Base-by-base conservation (phyloP, 495 filamentous ascomycete genomes). In the Daldinia bambusicola region DNA sequence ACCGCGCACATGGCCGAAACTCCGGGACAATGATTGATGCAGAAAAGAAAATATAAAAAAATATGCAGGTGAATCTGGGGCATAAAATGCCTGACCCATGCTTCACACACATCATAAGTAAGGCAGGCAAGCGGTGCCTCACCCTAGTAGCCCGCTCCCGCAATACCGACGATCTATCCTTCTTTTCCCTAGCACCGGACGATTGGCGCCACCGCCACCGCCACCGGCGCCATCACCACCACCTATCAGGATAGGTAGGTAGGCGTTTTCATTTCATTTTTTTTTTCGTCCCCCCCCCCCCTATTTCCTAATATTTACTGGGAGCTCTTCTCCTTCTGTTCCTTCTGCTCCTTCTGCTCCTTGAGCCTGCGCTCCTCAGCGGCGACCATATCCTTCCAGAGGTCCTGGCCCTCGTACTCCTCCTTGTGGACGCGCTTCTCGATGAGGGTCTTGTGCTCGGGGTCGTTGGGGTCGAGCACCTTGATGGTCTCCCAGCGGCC, bases 381-480 rank as follows among this genome's bases (percentile, higher is more conserved):
- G 64, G 84, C 90, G 64, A 94, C 91, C 91, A 93, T 94, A 71
- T 93, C 91, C 83, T 90, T 91, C 94, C 94, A 98, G 69, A 96
- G 83, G 79, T 97, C 92, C 79, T 93, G 92, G 36, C 90, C 90
- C 78, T 85, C 81, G 82, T 93, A 90, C 48, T 88, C 83, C 86
- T 94, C 87, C 79, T 89, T 85, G 74, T 91, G 88, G 38, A 90
- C 85, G 77, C 79, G 83, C 87, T 91, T 92, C 84, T 90, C 88
- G 72, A 91, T 88, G 78, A 91, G 69, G 70, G 90, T 82, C 86
- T 90, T 89, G 75, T 92, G 91, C 75, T 84, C 85, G 34, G 87
- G 89, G 78, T 93, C 89, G 70, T 90, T 82, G 30, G 89, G 89
- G 79, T 93, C 89, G 51, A 91, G 41, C n/a, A 92, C 82, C 85